Evolutionary conservation across 176 grass and related monocot species (phyloP), one percentile per base, ranked within the genome.

Genomic region (Eleusine coracana): DNA sequence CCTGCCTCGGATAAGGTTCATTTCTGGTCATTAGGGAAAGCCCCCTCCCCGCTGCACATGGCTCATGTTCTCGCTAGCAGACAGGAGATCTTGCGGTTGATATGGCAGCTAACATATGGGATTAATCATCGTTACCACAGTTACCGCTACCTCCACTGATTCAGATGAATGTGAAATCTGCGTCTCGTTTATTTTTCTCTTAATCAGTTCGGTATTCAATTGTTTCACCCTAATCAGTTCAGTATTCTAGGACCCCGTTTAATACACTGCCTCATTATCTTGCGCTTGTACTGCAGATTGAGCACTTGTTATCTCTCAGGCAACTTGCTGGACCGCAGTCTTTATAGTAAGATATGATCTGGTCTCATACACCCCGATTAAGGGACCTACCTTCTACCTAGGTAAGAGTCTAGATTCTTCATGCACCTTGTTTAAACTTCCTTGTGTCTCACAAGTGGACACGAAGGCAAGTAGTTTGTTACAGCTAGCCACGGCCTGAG

Each of bases 151-250:
- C 83, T 36, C 72, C 60, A 63, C 60, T 63, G 60, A 70, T 87
- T 87, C 84, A 85, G 91, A 87, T 90, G 87, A 92, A 84, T 58
- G 83, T 86, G 76, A 73, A 74, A 21, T 54, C 66, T 87, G 80
- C 80, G 76, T 82, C 70, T 74, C 51, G 27, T 4, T 66, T 61
- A 21, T 63, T 40, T 60, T 55, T 68, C 7, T 10, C 42, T 50
- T 82, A 78, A 78, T 59, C 63, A 63, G 80, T 29, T 75, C 46
- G 73, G 48, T 82, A 54, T 83, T 28, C 83, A 45, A 10, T 71
- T 68, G 9, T 54, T 40, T 60, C 45, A 68, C 18, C 15, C 31
- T 29, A 63, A 13, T 29, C 64, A 37, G 31, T 36, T 79, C 55
- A 74, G 48, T 85, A 62, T 83, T 28, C 79, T 80, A 85, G 70